Evolutionary conservation across 2,329 filamentous ascomycete species (phyloP).

Genomic region (Fusarium caatingaense): DNA sequence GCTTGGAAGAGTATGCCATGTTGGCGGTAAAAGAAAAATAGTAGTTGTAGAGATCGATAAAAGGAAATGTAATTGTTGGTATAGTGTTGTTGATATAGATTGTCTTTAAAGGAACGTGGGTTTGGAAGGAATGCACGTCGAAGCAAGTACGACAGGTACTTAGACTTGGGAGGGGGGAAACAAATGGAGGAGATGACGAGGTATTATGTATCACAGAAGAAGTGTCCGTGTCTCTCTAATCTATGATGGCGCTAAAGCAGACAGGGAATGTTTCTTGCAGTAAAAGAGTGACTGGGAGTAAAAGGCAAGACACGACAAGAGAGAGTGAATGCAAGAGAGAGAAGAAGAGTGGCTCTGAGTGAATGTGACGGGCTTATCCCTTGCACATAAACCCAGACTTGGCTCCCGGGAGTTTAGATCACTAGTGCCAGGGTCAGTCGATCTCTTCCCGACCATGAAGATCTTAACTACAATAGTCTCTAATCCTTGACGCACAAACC

Average conservation of each 20-base stretch:
- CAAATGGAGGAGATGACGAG: slow-evolving; percentile 23
- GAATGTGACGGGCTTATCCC: slow-evolving; percentile 14
- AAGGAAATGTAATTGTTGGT: not conserved
- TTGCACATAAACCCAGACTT: slow-evolving; percentile 17
- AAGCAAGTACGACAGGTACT: not conserved
- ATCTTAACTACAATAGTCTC: slow-evolving; percentile 20
- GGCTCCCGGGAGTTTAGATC: slow-evolving; percentile 21
- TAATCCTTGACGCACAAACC: not conserved
- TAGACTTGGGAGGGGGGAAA: not conserved
- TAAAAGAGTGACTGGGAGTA: not conserved
- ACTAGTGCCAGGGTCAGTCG: slow-evolving; percentile 13
- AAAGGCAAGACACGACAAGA: not conserved
- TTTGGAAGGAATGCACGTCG: slow-evolving; percentile 37
- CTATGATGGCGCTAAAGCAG: slow-evolving; percentile 1
- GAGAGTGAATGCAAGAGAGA: not conserved
- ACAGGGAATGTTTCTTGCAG: slow-evolving; percentile 20
- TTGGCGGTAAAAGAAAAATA: not conserved
- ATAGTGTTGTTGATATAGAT: not conserved
- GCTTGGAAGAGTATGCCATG: slow-evolving; percentile 42
- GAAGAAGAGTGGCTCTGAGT: not conserved
- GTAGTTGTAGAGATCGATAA: not conserved
- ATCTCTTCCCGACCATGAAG: slow-evolving; percentile 28
- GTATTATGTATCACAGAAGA: slow-evolving; percentile 29
- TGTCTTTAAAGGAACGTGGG: slow-evolving; percentile 39
- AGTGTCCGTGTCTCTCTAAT: not conserved